A percentile compares a stretch with the other conserved stretches of the same genome.
These are phyloP conservation scores for Cryptococcus sp. DNA, from an alignment of 1,284 basidiomycete genomes.

Conservation along the genomic window DNA sequence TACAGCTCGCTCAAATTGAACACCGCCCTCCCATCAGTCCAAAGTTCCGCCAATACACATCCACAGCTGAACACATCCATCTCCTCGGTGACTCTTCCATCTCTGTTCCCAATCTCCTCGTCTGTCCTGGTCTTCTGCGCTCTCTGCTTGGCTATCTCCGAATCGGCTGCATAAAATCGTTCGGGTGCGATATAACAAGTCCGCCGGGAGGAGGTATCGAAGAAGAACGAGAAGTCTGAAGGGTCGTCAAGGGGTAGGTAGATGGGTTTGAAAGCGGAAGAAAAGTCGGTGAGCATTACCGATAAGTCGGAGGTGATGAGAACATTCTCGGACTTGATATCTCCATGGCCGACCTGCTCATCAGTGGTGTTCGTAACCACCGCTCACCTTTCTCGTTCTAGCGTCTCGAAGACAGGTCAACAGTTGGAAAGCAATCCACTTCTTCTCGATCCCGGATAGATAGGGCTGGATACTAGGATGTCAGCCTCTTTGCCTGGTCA, in stretches of 20 bases:
- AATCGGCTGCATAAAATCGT: slow-evolving; percentile 79
- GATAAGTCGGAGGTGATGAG: slow-evolving; percentile 95
- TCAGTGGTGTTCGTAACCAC: not conserved
- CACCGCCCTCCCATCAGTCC: slow-evolving; percentile 87
- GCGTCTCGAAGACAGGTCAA: slow-evolving; percentile 79
- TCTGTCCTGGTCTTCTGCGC: slow-evolving; percentile 50
- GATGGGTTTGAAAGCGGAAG: slow-evolving; percentile 88
- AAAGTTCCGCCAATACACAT: slow-evolving; percentile 94
- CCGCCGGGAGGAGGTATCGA: slow-evolving; percentile 86
- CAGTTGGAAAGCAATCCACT: slow-evolving; percentile 96
- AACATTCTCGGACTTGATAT: slow-evolving; percentile 97
- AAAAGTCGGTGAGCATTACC: slow-evolving; percentile 93
- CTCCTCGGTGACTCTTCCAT: slow-evolving; percentile 81
- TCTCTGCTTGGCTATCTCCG: slow-evolving; percentile 57
- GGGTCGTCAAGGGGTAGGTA: slow-evolving; percentile 95
- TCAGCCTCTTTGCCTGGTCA: not conserved
- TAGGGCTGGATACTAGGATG: slow-evolving; percentile 83
- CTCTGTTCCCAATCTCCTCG: slow-evolving; percentile 53
- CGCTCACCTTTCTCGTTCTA: slow-evolving; percentile 59
- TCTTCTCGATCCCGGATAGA: slow-evolving; percentile 85
- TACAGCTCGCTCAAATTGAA: slow-evolving; percentile 95
- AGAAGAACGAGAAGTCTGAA: slow-evolving; percentile 96
- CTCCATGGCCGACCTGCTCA: slow-evolving; percentile 80
- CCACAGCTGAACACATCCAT: slow-evolving; percentile 98
- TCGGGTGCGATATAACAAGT: slow-evolving; percentile 98